These are phyloP conservation scores for Penicillium cinerascens DNA, from an alignment of 495 filamentous ascomycete species.

Conservation along the genomic window DNA sequence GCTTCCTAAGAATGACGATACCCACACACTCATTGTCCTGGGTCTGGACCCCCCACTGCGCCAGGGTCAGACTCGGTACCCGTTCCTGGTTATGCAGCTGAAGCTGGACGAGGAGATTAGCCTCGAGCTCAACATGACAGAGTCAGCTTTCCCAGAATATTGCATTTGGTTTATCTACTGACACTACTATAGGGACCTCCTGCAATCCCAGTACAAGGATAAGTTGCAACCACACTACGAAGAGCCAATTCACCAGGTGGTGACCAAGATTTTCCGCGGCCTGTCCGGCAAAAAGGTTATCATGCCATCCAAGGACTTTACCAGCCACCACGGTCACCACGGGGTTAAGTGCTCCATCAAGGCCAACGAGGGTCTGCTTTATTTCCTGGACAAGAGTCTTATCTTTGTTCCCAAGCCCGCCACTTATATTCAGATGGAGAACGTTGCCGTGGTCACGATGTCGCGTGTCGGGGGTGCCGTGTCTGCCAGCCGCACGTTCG, in stretches of 20 bases:
- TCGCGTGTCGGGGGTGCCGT: slow-evolving; percentile 92
- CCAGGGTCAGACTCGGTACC: slow-evolving; percentile 97
- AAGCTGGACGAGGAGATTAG: slow-evolving; percentile 97
- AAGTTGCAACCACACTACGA: slow-evolving; percentile 87
- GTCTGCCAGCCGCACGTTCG: slow-evolving; percentile 91
- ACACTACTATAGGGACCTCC: slow-evolving; percentile 43
- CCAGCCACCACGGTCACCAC: slow-evolving; percentile 84
- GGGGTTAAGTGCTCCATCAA: slow-evolving; percentile 99
- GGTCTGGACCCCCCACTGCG: slow-evolving; percentile 94
- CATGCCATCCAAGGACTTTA: slow-evolving; percentile 89
- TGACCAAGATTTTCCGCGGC: slow-evolving; percentile 91
- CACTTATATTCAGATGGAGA: slow-evolving; percentile 91
- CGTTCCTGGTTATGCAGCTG: slow-evolving; percentile 98
- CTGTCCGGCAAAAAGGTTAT: slow-evolving; percentile 91
- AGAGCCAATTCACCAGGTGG: slow-evolving; percentile 82
- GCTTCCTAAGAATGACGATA: slow-evolving; percentile 93
- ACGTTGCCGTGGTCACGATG: slow-evolving; percentile 84
- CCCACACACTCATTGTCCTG: slow-evolving; percentile 91
- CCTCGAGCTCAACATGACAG: slow-evolving; percentile 96
- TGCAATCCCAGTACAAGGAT: slow-evolving; percentile 83
- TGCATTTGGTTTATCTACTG: slow-evolving; percentile 3
- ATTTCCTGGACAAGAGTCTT: slow-evolving; percentile 96
- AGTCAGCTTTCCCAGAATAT: slow-evolving; percentile 50
- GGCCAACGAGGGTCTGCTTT: slow-evolving; percentile 94
- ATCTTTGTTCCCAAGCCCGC: slow-evolving; percentile 99